phyloP scores from a whole-genome alignment of 2,329 filamentous ascomycete species.

The Arthroderma sp. region DNA sequence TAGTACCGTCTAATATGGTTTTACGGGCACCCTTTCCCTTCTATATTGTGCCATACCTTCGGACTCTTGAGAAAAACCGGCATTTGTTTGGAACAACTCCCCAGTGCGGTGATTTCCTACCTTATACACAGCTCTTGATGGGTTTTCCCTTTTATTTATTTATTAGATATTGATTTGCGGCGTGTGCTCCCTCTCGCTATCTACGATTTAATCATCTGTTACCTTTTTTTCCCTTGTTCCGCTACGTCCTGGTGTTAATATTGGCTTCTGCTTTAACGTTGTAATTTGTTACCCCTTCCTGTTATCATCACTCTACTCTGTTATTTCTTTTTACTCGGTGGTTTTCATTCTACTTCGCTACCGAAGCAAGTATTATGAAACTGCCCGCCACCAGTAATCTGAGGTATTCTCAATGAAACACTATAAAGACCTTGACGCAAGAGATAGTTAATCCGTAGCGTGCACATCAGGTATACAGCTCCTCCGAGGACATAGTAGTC shows the following conservation, averaged over 20 bases:
- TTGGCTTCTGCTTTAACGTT: neutral
- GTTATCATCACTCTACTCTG: neutral
- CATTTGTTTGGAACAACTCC: neutral
- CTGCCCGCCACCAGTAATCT: neutral
- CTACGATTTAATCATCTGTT: slow-evolving; percentile 4
- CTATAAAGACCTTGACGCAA: too few species aligned
- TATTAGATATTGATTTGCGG: slow-evolving; percentile 11
- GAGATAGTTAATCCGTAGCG: too few species aligned
- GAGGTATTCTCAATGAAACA: neutral
- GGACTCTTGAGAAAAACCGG: neutral
- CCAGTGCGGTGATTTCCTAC: neutral
- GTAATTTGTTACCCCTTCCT: slow-evolving; percentile 3
- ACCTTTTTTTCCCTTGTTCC: neutral
- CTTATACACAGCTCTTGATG: slow-evolving; percentile 2
- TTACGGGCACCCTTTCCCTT: neutral
- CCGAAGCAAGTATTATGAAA: neutral
- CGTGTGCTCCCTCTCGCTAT: neutral
- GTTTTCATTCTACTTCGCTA: neutral
- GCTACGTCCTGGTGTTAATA: neutral
- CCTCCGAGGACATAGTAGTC: too few species aligned
- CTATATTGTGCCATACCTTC: neutral
- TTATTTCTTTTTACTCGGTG: neutral
- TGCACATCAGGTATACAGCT: too few species aligned
- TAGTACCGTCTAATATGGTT: neutral
- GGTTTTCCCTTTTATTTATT: slow-evolving; percentile 16